Evolutionary conservation across 768 basidiomycete species (phyloP).

Genomic region (Amanita molliuscula): DNA sequence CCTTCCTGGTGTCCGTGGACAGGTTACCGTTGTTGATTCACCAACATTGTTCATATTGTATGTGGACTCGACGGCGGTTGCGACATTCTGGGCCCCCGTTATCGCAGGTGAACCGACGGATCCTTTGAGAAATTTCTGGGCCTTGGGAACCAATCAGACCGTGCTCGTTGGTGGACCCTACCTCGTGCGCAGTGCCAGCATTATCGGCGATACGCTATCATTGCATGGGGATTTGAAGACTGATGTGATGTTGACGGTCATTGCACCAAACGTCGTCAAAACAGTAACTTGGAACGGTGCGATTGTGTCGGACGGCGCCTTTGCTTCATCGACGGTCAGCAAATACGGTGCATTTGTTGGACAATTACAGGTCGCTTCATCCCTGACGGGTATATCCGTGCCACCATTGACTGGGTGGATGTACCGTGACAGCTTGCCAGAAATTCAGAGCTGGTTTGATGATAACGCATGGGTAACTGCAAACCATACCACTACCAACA

Average conservation of each 20-base stretch:
- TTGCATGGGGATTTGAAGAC: slow-evolving; percentile 62
- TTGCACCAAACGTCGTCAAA: slow-evolving; percentile 44
- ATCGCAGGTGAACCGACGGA: slow-evolving; percentile 31
- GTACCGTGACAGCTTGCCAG: slow-evolving; percentile 68
- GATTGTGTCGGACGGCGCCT: slow-evolving; percentile 23
- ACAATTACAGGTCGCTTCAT: slow-evolving; percentile 24
- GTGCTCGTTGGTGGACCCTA: slow-evolving; percentile 59
- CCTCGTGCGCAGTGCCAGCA: slow-evolving; percentile 46
- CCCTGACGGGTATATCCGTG: slow-evolving; percentile 22
- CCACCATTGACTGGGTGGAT: slow-evolving; percentile 61
- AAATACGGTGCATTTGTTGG: slow-evolving; percentile 39
- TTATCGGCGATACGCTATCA: slow-evolving; percentile 39
- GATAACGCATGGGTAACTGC: slow-evolving; percentile 60
- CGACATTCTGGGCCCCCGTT: slow-evolving; percentile 69
- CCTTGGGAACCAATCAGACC: slow-evolving; percentile 60
- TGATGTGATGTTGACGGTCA: slow-evolving; percentile 46
- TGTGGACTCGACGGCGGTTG: slow-evolving; percentile 54
- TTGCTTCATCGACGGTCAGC: slow-evolving; percentile 20
- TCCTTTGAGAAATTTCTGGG: slow-evolving; percentile 54
- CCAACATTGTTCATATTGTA: slow-evolving; percentile 57
- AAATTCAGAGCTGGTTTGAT: slow-evolving; percentile 44
- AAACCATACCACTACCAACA: slow-evolving; percentile 65
- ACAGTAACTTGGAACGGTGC: slow-evolving; percentile 71
- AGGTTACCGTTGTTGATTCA: slow-evolving; percentile 59
- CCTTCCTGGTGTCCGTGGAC: slow-evolving; percentile 43